Percentiles rank a stretch among this genome's conserved stretches.
Conservation (phyloP, 306 rosid species). For the Trifolium fragiferum region DNA sequence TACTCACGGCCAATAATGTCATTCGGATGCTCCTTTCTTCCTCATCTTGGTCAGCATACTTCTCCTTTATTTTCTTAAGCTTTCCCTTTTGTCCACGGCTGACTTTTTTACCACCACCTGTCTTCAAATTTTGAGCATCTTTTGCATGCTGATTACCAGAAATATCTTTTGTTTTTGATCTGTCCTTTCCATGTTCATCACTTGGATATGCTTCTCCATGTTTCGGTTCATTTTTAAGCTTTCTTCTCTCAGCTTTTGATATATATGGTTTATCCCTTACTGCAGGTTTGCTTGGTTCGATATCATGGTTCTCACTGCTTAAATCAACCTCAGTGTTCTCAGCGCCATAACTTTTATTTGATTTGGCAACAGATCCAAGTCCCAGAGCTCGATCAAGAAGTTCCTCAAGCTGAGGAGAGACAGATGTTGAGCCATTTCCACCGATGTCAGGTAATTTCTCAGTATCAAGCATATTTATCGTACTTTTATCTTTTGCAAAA, state of each 20-base stretch:
- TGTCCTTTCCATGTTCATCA: constrained; percentile 54
- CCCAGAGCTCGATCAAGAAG: constrained; percentile 91
- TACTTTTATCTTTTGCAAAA: constrained; percentile 42
- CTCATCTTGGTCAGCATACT: constrained; percentile 97
- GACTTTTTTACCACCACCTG: constrained; percentile 64
- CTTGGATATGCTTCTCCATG: constrained; percentile 51
- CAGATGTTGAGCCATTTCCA: constrained; percentile 58
- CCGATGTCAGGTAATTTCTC: constrained; percentile 48
- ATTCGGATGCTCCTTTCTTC: constrained; percentile 93
- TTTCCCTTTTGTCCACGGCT: constrained; percentile 91
- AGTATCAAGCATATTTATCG: constrained; percentile 43
- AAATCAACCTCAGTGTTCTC: constrained; percentile 61
- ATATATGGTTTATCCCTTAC: constrained; percentile 79
- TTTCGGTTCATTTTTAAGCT: constrained; percentile 79
- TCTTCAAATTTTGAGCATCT: constrained; percentile 58
- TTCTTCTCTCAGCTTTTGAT: constrained; percentile 95
- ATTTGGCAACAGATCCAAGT: constrained; percentile 76
- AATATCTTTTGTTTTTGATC: constrained; percentile 45
- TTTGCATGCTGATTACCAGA: constrained; percentile 53
- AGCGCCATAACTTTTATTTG: constrained; percentile 54
- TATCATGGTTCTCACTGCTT: constrained; percentile 43
- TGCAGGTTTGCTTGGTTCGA: constrained; percentile 60
- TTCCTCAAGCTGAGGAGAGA: constrained; percentile 83
- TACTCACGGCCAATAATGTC: constrained; percentile 97
- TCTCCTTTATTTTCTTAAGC: constrained; percentile 92